Base-by-base conservation (phyloP, 2,329 filamentous ascomycete species). In the Penicillium sp. region DNA sequence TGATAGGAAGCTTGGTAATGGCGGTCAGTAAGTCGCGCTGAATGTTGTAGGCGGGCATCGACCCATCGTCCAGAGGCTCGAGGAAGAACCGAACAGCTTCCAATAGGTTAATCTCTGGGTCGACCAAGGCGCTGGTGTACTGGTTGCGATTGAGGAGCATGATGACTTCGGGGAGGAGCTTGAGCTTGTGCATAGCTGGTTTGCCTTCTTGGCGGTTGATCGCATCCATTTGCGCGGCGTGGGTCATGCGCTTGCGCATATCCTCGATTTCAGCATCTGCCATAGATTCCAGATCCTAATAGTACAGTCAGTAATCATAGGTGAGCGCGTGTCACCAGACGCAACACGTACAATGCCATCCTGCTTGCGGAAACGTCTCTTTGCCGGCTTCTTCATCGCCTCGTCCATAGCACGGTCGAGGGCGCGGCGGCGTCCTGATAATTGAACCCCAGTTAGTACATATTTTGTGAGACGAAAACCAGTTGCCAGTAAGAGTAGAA, bases 61-160 rank as follows among this genome's bases (percentile, higher is more conserved):
- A 93, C 54, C 93, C 94, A 69, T 97, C 93, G 65, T 93, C 91
- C 44, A 97, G 82, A 1, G 94, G 94, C 72, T 99, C 94, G 23
- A 99, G 83, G 81, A 97, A 97, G 82, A 96, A 97, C 70, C 93
- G 91, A 68, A 99, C 91, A 15, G 92, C 90, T 74, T 96, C 91
- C 38, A 99, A 79, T 59, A 99, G 88, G 77, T 97, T 97, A 69
- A 89, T 95, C 68, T 99, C 94, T 0, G 93, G 93, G 63, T 97
- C 93, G 39, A 97, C 86, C 47, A 97, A 86, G 31, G 89, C 88
- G 63, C 90, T 90, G 29, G 93, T 85, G 51, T 89, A 78, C 50
- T 77, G 91, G 73, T 93, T 96, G 67, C 91, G 89, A 72, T 95
- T 97, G 57, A 99, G 82, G 21, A 97, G 81, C 41, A 86, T 86